phyloP scores from a whole-genome alignment of 345 rosid genomes.

The Sisymbrium altissimum region DNA sequence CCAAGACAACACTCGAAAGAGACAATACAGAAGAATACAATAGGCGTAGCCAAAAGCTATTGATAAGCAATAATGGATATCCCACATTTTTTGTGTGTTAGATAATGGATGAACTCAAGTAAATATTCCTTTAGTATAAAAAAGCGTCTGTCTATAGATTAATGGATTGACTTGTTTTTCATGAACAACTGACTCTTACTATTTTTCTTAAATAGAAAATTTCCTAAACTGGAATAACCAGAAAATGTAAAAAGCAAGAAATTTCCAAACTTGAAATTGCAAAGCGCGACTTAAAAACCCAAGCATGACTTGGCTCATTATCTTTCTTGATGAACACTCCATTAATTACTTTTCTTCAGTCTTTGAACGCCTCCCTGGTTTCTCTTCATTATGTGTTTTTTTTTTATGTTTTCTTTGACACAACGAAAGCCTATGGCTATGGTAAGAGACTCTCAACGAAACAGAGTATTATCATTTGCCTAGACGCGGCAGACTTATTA shows the following conservation, averaged over 20 bases:
- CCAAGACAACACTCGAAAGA: not conserved
- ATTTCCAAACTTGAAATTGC: not conserved
- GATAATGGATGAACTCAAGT: not conserved
- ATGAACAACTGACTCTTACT: not conserved
- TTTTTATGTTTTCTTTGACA: not conserved
- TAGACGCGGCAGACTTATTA: not conserved
- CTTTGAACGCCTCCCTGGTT: not conserved
- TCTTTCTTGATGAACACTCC: not conserved
- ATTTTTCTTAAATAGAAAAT: not conserved
- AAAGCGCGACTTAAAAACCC: not conserved
- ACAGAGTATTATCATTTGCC: not conserved
- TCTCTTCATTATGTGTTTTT: not conserved
- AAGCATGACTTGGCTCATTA: not conserved
- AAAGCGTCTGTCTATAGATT: not conserved
- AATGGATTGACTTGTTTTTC: not conserved
- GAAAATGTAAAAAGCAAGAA: not conserved
- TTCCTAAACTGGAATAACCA: no score
- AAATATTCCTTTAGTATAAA: not conserved
- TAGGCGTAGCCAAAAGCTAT: not conserved
- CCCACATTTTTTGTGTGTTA: not conserved
- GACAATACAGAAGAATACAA: not conserved
- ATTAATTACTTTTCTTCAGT: not conserved
- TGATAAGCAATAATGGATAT: not conserved
- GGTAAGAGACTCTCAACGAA: not conserved
- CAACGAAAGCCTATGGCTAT: not conserved